These are phyloP conservation scores for Lyophyllum atratum DNA, from an alignment of 768 basidiomycete genomes.

Conservation along the genomic window DNA sequence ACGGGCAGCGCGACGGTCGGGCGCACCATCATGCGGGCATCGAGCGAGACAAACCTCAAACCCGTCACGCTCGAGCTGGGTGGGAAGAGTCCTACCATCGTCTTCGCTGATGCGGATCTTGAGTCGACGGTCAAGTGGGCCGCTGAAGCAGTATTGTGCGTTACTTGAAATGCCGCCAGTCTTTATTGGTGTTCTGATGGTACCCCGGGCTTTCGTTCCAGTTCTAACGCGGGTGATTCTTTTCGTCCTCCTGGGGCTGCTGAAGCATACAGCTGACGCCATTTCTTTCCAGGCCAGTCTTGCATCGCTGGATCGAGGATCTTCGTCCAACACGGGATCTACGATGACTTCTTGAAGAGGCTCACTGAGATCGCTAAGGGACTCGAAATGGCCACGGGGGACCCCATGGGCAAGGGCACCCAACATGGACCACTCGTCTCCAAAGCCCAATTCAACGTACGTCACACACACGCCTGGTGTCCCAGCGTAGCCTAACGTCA, in stretches of 20 bases:
- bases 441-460: slow-evolving; percentile 63
- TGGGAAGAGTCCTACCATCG: slow-evolving; percentile 69
- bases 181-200: not conserved
- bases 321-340: slow-evolving; percentile 77
- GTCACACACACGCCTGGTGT: slow-evolving; percentile 23
- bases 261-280: not conserved
- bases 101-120: slow-evolving; percentile 73
- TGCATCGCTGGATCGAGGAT: slow-evolving; percentile 85
- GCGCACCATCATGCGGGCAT: slow-evolving; percentile 74
- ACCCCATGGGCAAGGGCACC: slow-evolving; percentile 57
- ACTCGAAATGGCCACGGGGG: slow-evolving; percentile 53
- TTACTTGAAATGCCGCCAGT: not conserved
- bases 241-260: not conserved
- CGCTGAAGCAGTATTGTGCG: slow-evolving; percentile 67
- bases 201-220: not conserved
- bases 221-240: slow-evolving; percentile 28
- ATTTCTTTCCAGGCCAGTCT: slow-evolving; percentile 47
- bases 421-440: slow-evolving; percentile 76
- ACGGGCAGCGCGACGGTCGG: slow-evolving; percentile 83
- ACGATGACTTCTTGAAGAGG: slow-evolving; percentile 70
- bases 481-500: not conserved
- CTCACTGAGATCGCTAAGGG: slow-evolving; percentile 51
- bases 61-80: slow-evolving; percentile 81
- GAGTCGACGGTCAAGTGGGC: slow-evolving; percentile 76
- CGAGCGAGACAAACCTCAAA: slow-evolving; percentile 82